phyloP scores from a whole-genome alignment of 2,329 filamentous ascomycete species.

The Plectosphaerella sp. region DNA sequence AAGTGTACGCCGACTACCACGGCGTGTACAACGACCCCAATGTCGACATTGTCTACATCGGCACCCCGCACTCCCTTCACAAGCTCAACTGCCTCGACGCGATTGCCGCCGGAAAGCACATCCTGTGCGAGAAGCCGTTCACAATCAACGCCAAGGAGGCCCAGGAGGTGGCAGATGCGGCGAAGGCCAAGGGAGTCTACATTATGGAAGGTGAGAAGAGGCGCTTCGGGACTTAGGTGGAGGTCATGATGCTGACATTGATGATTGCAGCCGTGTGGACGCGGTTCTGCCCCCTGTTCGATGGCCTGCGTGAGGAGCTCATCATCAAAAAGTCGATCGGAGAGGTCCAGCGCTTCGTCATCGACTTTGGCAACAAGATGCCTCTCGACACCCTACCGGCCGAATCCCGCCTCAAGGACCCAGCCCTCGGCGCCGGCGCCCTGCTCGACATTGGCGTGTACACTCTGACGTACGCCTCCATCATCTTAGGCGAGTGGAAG shows the following conservation, averaged over 20 bases:
- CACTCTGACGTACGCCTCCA: slow-evolving; percentile 30
- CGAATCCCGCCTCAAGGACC: slow-evolving; percentile 29
- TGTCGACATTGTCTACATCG: slow-evolving; percentile 42
- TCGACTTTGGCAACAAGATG: slow-evolving; percentile 33
- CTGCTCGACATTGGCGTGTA: slow-evolving; percentile 41
- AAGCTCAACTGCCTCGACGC: slow-evolving; percentile 37
- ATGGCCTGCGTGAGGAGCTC: slow-evolving; percentile 28
- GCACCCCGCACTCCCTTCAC: slow-evolving; percentile 39
- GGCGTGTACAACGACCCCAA: slow-evolving; percentile 33
- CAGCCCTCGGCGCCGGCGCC: slow-evolving; percentile 34
- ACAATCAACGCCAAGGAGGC: slow-evolving; percentile 35
- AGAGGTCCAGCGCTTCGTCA: slow-evolving; percentile 30
- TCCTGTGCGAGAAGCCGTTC: slow-evolving; percentile 42
- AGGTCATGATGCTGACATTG: not conserved
- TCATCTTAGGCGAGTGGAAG: slow-evolving; percentile 23
- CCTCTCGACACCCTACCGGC: slow-evolving; percentile 24
- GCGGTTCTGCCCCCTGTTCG: slow-evolving; percentile 33
- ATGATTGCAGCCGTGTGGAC: slow-evolving; percentile 33
- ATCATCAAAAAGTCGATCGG: slow-evolving; percentile 25
- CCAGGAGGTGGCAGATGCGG: slow-evolving; percentile 32
- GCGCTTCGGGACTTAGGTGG: not conserved
- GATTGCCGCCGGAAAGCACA: slow-evolving; percentile 35
- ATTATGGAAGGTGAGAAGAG: slow-evolving; percentile 27
- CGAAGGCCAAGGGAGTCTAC: slow-evolving; percentile 33
- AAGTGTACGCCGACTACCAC: slow-evolving; percentile 32